Conservation (phyloP, 768 basidiomycete species). For the Macrolepiota albuminosa region DNA sequence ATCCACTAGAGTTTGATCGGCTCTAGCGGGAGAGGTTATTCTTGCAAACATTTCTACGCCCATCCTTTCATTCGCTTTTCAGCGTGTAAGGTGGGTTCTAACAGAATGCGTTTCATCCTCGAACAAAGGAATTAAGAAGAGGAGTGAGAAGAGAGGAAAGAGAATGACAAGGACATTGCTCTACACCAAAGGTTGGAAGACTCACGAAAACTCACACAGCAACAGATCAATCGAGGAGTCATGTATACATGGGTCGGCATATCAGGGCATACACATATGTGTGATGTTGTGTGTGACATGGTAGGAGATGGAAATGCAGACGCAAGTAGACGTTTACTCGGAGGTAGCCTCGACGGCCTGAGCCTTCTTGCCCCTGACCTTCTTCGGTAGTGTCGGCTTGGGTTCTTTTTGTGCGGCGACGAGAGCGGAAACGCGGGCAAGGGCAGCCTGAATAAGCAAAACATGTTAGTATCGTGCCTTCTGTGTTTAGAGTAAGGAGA, state of each 20-base stretch:
- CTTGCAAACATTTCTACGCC: slow-evolving; percentile 93
- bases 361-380: slow-evolving; percentile 68
- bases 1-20: slow-evolving; percentile 58
- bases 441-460: slow-evolving; percentile 46
- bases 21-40: slow-evolving; percentile 46
- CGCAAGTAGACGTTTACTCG: slow-evolving; percentile 9
- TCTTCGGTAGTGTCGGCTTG: slow-evolving; percentile 63
- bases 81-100: slow-evolving; percentile 86
- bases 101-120: slow-evolving; percentile 58
- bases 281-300: neutral
- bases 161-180: neutral
- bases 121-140: slow-evolving; percentile 1
- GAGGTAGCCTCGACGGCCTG: slow-evolving; percentile 19
- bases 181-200: neutral
- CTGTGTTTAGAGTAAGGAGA: slow-evolving; percentile 1
- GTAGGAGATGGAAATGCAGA: slow-evolving; percentile 13
- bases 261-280: slow-evolving; percentile 16
- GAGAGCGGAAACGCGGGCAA: slow-evolving; percentile 75
- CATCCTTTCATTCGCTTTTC: slow-evolving; percentile 67
- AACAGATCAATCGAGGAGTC: neutral
- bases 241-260: slow-evolving; percentile 22
- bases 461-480: slow-evolving; percentile 23
- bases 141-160: slow-evolving; percentile 14
- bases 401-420: slow-evolving; percentile 66
- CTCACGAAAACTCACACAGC: neutral